Base-by-base conservation (phyloP, 2,329 filamentous ascomycete species). In the Neocatenulostroma microsporum region DNA sequence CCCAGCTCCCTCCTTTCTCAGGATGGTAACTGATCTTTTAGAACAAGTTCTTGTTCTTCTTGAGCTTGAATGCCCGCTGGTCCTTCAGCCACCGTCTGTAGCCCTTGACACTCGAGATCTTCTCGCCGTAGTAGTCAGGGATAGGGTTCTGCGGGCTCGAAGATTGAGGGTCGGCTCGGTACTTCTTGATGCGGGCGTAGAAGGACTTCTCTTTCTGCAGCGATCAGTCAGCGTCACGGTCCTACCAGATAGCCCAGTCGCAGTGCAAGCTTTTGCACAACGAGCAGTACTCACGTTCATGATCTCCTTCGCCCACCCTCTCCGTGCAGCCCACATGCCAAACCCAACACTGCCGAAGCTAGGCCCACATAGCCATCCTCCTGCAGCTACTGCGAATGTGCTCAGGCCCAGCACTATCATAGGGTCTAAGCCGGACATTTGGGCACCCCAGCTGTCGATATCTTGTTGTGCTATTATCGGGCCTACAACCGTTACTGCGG, bases 51-150 rank as follows among this genome's bases (percentile, higher is more conserved):
- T 68, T 76, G 60, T 78, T 80, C 76, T 93, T 94, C 70, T 87
- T 87, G 39, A 68, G 52, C 68, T 94, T 94, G 68, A 94, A 98
- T 8, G 88, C 89, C 45, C 89, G 74, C 70, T 96, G 91, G 58
- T 98, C 91, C 72, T 94, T 96, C 55, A 98, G 67, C 91, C 91
- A 98, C 61, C 86, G 81, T 54, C 91, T 73, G 62, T 96, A 98
- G 30, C 85, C 88, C 36, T 80, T 73, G 14, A 96, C 86, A 54
- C 87, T 94, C 34, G 84, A 84, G 53, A 98, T 94, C 73, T 95
- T 96, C 69, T 98, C 91, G 53, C 91, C 91, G 56, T 98, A 98
- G 66, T 94, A 98, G 61, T 98, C 91, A 28, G 89, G 88, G 1
- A 94, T 84, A 13, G 91, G 91, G 67, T 96, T 96, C 35, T 84